phyloP scores from a whole-genome alignment of 75 land plant species.

The Adiantum capillusveneris region DNA sequence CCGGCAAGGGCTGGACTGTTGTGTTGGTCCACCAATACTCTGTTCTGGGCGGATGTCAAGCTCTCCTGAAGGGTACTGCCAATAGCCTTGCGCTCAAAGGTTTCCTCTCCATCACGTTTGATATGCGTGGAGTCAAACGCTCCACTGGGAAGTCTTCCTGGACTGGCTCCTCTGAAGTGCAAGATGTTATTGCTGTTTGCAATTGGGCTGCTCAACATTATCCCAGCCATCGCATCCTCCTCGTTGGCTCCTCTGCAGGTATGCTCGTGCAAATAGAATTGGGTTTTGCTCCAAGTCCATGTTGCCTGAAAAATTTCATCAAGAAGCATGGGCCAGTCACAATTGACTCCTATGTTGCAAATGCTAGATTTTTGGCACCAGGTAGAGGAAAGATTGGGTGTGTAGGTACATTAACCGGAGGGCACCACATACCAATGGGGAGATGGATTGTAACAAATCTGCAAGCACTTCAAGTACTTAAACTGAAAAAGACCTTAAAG shows the following conservation, averaged over 20 bases:
- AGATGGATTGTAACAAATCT: too few species aligned
- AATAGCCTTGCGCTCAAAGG: constrained; percentile 44
- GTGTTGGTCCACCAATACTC: constrained; percentile 81
- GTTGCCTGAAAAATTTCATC: too few species aligned
- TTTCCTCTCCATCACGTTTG: constrained; percentile 58
- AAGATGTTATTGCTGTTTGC: constrained; percentile 82
- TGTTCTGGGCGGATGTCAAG: constrained; percentile 82
- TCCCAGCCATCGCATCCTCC: constrained; percentile 42
- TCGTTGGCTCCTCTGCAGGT: constrained; percentile 97
- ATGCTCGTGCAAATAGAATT: constrained; percentile 4
- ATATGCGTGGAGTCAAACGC: constrained; percentile 78
- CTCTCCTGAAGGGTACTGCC: constrained; percentile 68
- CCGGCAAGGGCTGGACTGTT: constrained; percentile 27
- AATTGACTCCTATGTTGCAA: too few species aligned
- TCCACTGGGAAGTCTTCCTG: constrained; percentile 72
- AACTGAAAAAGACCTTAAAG: too few species aligned
- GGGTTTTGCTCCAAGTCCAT: too few species aligned
- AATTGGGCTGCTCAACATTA: constrained; percentile 51
- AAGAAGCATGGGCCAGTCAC: too few species aligned
- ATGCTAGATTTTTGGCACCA: too few species aligned
- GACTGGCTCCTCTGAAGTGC: constrained; percentile 75
- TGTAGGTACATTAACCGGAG: too few species aligned
- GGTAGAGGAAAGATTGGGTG: too few species aligned
- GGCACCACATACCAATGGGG: too few species aligned
- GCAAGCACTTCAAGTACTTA: too few species aligned